Percentiles rank a stretch among this genome's conserved stretches.
Conservation (phyloP, 176 grass and related monocot genomes). For the Panicum miliaceum region DNA sequence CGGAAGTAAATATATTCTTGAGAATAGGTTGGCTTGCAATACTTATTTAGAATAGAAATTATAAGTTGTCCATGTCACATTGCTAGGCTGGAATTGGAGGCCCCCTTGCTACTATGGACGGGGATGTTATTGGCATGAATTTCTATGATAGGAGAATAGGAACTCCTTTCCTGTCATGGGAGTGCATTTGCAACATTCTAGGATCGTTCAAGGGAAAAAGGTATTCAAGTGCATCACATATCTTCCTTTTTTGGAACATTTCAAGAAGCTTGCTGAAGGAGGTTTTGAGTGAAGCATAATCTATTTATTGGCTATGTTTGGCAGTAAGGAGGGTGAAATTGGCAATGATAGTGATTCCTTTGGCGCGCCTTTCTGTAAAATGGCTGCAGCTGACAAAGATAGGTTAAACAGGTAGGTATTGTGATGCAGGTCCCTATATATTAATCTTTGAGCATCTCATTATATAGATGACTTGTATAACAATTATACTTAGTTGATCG, state of each 20-base stretch:
- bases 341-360: not conserved
- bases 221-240: not conserved
- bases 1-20: not conserved
- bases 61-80: not conserved
- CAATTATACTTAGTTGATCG: too few relatives aligned
- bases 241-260: not conserved
- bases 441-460: too few relatives aligned
- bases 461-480: too few relatives aligned
- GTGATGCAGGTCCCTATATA: too few relatives aligned
- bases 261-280: conserved; percentile 3
- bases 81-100: not conserved
- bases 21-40: not conserved
- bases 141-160: not conserved
- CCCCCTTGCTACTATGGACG: not conserved
- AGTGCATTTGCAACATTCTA: not conserved
- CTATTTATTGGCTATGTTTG: not conserved
- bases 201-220: not conserved
- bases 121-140: not conserved
- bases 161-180: not conserved
- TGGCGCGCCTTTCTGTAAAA: not conserved
- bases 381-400: not conserved
- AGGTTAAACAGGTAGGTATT: not conserved
- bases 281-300: not conserved
- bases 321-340: not conserved
- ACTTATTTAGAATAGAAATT: not conserved